These are phyloP conservation scores for Candolleomyces efflorescens DNA, from an alignment of 768 basidiomycete genomes.

Conservation along the genomic window DNA sequence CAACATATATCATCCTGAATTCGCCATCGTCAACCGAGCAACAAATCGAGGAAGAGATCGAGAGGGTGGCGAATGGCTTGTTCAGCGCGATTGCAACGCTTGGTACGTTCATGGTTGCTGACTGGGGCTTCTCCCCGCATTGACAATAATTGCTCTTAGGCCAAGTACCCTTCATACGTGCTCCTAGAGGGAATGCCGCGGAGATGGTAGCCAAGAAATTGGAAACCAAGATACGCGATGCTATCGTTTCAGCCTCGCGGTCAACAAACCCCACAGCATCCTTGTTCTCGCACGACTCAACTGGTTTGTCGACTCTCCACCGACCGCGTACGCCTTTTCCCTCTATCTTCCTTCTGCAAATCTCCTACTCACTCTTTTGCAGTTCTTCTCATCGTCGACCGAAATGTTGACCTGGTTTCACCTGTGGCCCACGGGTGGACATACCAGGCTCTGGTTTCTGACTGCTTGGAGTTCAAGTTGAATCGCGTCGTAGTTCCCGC, in stretches of 20 bases:
- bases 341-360: neutral
- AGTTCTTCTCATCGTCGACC: conserved; percentile 93
- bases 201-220: conserved; percentile 99
- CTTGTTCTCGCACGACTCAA: conserved; percentile 75
- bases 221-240: conserved; percentile 87
- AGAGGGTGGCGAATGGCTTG: conserved; percentile 83
- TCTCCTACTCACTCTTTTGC: conserved; percentile 12
- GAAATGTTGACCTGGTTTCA: conserved; percentile 91
- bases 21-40: conserved; percentile 87
- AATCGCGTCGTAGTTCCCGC: conserved; percentile 87
- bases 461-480: conserved; percentile 95
- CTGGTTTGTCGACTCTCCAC: conserved; percentile 81
- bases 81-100: conserved; percentile 89
- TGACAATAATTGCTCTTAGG: conserved; percentile 37
- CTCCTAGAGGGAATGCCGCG: conserved; percentile 93
- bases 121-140: neutral
- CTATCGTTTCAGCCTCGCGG: conserved; percentile 66
- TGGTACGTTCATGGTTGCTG: conserved; percentile 42
- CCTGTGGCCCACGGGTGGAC: conserved; percentile 98
- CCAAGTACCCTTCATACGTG: conserved; percentile 91
- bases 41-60: conserved; percentile 90
- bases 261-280: conserved; percentile 50
- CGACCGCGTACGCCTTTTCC: conserved; percentile 63
- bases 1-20: conserved; percentile 85
- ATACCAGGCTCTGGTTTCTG: conserved; percentile 96